Evolutionary conservation across 257 asterid genomes (phyloP).

Genomic region (Forsythia suspensa): DNA sequence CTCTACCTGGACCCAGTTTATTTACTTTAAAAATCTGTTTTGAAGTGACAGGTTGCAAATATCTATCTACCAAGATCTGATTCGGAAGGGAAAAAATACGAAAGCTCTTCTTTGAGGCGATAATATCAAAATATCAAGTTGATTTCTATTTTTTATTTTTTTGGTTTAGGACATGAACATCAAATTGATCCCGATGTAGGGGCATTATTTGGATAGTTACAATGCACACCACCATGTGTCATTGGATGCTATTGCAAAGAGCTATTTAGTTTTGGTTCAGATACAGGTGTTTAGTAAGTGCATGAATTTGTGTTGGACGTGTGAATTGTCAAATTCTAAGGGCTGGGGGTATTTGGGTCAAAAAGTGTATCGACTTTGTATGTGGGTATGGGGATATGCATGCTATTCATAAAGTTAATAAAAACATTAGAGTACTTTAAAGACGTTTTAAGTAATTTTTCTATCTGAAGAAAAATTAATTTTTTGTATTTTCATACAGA

Average conservation of each 20-base stretch:
- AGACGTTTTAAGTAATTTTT: not conserved
- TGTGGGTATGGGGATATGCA: not conserved
- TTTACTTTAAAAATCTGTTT: not conserved
- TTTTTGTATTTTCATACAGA: not conserved
- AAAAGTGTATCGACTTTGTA: not conserved
- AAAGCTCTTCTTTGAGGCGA: not conserved
- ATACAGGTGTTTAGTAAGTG: not conserved
- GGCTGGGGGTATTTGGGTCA: not conserved
- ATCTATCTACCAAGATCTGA: not conserved
- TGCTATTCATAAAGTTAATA: not conserved
- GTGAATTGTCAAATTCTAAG: not conserved
- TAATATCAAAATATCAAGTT: not conserved
- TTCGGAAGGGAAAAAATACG: not conserved
- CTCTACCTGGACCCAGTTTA: not conserved
- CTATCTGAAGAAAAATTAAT: not conserved
- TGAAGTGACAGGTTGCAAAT: not conserved
- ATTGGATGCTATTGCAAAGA: not conserved
- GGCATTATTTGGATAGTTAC: not conserved
- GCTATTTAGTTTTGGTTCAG: not conserved
- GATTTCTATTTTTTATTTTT: not conserved
- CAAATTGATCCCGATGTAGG: not conserved
- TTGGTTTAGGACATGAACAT: not conserved
- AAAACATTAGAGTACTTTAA: not conserved
- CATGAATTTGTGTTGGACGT: not conserved
- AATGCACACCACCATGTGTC: not conserved